Evolutionary conservation across 2,329 filamentous ascomycete genomes (phyloP), one percentile per base, ranked within the genome.

Genomic region (Aspergillus tanneri): DNA sequence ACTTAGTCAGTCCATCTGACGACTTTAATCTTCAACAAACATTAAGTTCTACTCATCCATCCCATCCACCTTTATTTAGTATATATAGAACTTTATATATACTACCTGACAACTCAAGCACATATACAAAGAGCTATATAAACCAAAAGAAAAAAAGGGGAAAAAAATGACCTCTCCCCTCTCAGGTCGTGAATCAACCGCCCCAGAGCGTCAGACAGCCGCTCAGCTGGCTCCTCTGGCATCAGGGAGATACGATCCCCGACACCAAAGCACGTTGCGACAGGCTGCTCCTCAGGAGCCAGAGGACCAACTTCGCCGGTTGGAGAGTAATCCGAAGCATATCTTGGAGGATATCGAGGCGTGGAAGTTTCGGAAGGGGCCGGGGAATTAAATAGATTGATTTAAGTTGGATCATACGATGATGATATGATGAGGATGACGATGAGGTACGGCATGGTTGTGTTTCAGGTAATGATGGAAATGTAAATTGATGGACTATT

Each of bases 161-260:
- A 43, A 12, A 21, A 61, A 44, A 41, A 67, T 90, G 86, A 84
- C 87, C 60, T 77, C 80, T 47, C 79, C 74, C 56, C 72, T 77
- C 64, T 71, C 80, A 71, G 87, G 88, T 68, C 84, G 85, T 65
- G 81, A 95, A 72, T 95, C 90, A 24, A 90, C 90, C 53, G 74
- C 84, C 43, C 87, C 88, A 22, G 83, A 88, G 73, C 66, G 69
- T 57, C 87, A 89, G 72, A 73, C 77, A 28, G 84, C 81, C 50
- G 71, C 75, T 46, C 88, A 93, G 73, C 73, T 81, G 55, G 81
- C 80, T 6, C 64, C 79, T 10, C 77, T 83, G 2, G 80, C 69
- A n/a, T 72, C 76, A 0, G 81, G 83, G 47, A 77, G 83, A 58
- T 79, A 80, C 39, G 75, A 79, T 59, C 77, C 64, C 12, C 55